Evolutionary conservation across 139 green algal species (phyloP).

Genomic region (Chara braunii): DNA sequence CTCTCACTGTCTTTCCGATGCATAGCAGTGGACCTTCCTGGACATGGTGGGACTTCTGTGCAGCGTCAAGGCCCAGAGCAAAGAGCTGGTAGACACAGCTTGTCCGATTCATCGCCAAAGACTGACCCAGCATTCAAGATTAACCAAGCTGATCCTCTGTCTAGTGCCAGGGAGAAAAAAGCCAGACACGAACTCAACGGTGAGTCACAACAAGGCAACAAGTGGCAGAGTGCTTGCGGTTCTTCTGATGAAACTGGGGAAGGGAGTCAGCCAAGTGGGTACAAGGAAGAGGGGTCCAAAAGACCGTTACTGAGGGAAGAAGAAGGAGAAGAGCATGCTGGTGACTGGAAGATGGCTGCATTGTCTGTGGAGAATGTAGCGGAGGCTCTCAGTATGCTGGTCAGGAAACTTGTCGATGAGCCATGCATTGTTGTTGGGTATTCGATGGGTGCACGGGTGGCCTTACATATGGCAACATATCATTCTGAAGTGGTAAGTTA

Average conservation of each 20-base stretch:
- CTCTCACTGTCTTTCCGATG: constrained; percentile 15
- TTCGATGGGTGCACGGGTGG: constrained; percentile 41
- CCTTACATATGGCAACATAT: constrained; percentile 18
- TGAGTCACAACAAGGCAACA: no score
- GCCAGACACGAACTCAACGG: no score
- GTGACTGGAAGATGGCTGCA: not conserved
- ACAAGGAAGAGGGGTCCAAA: no score
- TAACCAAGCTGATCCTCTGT: not conserved
- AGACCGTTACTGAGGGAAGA: not conserved
- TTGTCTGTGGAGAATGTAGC: constrained; percentile 19
- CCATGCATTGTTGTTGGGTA: constrained; percentile 38
- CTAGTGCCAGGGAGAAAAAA: no score
- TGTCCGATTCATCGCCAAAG: not conserved
- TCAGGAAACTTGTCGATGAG: not conserved
- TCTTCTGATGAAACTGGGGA: no score
- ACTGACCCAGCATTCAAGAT: not conserved
- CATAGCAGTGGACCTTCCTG: constrained; percentile 41
- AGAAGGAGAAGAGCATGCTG: not conserved
- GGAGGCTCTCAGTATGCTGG: constrained; percentile 14
- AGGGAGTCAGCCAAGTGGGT: no score
- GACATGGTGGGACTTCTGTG: constrained; percentile 16
- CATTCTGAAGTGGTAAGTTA: not conserved
- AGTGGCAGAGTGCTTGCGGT: no score
- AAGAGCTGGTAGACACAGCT: not conserved
- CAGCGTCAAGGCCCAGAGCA: not conserved